Percentiles rank a stretch among this genome's conserved stretches.
Conservation (phyloP, 345 rosid genomes). For the Linum trigynum region DNA sequence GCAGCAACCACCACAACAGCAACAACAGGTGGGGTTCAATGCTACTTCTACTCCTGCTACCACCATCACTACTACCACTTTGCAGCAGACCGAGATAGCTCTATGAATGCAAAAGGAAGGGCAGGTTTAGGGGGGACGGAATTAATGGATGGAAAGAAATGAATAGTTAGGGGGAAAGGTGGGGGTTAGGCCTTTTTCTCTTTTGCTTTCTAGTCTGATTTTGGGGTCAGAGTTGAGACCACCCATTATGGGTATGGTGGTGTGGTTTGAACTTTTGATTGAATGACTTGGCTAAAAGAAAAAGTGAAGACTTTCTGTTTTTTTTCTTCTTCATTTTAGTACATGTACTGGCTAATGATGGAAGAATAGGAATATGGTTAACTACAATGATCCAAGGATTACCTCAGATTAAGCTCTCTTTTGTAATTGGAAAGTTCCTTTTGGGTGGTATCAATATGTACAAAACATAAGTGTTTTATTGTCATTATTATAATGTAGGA, state of each 20-base stretch:
- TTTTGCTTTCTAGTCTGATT: slow-evolving; percentile 1
- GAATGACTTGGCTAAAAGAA: neutral
- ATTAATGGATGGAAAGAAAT: neutral
- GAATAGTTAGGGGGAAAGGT: neutral
- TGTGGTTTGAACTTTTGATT: no score
- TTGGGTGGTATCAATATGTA: neutral
- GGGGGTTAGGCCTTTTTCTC: neutral
- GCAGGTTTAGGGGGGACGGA: neutral
- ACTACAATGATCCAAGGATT: no score
- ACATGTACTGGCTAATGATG: neutral
- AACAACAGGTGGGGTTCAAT: slow-evolving; percentile 34
- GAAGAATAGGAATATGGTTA: neutral
- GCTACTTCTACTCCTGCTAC: slow-evolving; percentile 1
- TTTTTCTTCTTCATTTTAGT: neutral
- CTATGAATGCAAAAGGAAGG: slow-evolving; percentile 17
- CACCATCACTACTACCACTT: neutral
- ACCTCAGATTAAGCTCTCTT: neutral
- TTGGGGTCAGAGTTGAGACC: neutral
- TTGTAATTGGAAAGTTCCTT: neutral
- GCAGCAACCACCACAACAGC: slow-evolving; percentile 17
- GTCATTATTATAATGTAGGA: no score
- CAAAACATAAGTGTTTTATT: neutral
- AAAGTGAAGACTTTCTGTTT: neutral
- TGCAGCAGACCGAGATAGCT: slow-evolving; percentile 42
- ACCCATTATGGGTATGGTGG: neutral